Conservation (phyloP, 495 filamentous ascomycete genomes). For the Tirmania nivea region DNA sequence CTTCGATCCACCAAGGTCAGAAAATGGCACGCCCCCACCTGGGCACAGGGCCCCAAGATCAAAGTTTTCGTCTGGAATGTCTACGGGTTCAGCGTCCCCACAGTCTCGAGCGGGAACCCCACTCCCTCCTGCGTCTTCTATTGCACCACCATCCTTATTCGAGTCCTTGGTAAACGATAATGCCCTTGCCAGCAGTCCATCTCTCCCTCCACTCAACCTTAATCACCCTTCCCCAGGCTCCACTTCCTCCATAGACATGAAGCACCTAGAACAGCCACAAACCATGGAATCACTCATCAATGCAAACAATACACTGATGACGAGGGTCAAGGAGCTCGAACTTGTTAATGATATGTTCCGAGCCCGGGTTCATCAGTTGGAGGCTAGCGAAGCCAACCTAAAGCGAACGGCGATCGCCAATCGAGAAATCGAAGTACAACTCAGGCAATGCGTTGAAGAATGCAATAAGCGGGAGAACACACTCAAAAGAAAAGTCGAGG, state of each 20-base stretch:
- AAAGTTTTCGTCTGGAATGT: slow-evolving; percentile 40
- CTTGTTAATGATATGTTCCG: slow-evolving; percentile 88
- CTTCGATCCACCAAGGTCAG: slow-evolving; percentile 34
- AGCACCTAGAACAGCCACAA: slow-evolving; percentile 50
- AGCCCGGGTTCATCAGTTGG: slow-evolving; percentile 68
- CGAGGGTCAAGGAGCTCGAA: slow-evolving; percentile 79
- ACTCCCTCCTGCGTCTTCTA: slow-evolving; percentile 46
- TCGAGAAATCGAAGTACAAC: slow-evolving; percentile 31
- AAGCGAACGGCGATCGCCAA: slow-evolving; percentile 35
- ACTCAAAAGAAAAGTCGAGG: slow-evolving; percentile 59
- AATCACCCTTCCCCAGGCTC: slow-evolving; percentile 16
- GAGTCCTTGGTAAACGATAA: slow-evolving; percentile 32
- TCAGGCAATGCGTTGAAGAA: slow-evolving; percentile 51
- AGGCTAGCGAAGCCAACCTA: slow-evolving; percentile 46
- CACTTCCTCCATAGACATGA: slow-evolving; percentile 49
- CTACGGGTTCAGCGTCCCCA: slow-evolving; percentile 55
- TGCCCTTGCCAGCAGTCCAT: slow-evolving; percentile 41
- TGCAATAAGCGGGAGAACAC: slow-evolving; percentile 56
- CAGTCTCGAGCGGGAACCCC: slow-evolving; percentile 75
- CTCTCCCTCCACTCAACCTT: slow-evolving; percentile 23
- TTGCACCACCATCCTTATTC: slow-evolving; percentile 57
- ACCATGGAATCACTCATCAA: slow-evolving; percentile 60
- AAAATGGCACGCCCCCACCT: slow-evolving; percentile 32
- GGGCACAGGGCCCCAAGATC: slow-evolving; percentile 29
- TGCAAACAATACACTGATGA: slow-evolving; percentile 63